A percentile compares a stretch with the other conserved stretches of the same genome.
Evolutionary conservation across 495 filamentous ascomycete species (phyloP).

Genomic region (Staphylotrichum longicolle): DNA sequence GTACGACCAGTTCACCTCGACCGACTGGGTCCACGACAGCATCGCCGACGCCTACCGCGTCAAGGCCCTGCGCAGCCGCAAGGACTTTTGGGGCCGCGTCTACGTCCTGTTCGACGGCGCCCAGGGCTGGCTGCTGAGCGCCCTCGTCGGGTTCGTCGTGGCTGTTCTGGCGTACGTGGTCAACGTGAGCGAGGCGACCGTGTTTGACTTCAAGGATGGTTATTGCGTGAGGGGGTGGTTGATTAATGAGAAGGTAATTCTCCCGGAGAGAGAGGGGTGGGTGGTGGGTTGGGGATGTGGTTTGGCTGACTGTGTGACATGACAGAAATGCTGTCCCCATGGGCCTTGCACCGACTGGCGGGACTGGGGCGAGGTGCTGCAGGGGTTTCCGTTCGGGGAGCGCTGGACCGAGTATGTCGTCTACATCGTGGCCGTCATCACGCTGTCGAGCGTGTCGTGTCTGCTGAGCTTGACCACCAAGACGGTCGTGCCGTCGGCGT

Average conservation of each 20-base stretch:
- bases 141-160: constrained; percentile 83
- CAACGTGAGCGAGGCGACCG: constrained; percentile 74
- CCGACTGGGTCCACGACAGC: constrained; percentile 97
- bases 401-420: constrained; percentile 69
- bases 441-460: constrained; percentile 73
- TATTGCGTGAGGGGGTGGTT: constrained; percentile 75
- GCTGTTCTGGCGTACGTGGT: constrained; percentile 86
- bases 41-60: constrained; percentile 91
- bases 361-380: constrained; percentile 70
- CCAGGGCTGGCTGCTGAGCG: constrained; percentile 93
- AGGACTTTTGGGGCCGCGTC: constrained; percentile 78
- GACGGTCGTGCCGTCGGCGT: constrained; percentile 84
- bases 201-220: constrained; percentile 90
- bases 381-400: constrained; percentile 51
- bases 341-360: constrained; percentile 68
- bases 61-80: constrained; percentile 74
- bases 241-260: constrained; percentile 60
- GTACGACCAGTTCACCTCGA: constrained; percentile 99
- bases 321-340: constrained; percentile 67
- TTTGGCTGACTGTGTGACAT: constrained; percentile 13
- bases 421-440: constrained; percentile 67
- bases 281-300: constrained; percentile 5
- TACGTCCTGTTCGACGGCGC: constrained; percentile 77
- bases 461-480: constrained; percentile 80
- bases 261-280: too few relatives aligned